Conservation (phyloP, 345 rosid genomes). For the Gossypium arboreum region DNA sequence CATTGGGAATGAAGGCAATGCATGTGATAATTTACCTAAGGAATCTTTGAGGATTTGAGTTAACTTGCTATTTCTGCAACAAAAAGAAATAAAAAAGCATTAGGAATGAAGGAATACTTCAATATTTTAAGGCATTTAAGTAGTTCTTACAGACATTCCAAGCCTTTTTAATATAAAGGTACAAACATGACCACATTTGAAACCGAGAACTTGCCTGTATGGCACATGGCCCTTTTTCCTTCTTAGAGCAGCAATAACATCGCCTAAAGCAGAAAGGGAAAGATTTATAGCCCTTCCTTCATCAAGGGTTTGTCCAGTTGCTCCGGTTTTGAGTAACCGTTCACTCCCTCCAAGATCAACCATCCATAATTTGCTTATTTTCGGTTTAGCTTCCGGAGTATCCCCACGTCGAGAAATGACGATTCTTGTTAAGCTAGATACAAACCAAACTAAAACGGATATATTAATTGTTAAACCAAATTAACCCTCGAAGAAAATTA, state of each 20-base stretch:
- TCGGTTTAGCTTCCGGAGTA: conserved; percentile 44
- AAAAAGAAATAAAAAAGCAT: conserved; percentile 10
- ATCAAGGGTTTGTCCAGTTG: conserved; percentile 75
- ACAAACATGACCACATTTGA: conserved; percentile 8
- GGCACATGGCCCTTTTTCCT: conserved; percentile 89
- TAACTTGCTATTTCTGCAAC: conserved; percentile 94
- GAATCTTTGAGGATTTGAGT: conserved; percentile 97
- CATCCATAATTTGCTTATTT: conserved; percentile 93
- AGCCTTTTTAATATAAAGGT: neutral
- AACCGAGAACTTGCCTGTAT: conserved; percentile 63
- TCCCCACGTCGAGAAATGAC: conserved; percentile 56
- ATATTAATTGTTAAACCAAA: conserved; percentile 42
- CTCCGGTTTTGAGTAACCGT: conserved; percentile 76
- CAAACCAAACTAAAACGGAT: conserved; percentile 47
- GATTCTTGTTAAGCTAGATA: conserved; percentile 86
- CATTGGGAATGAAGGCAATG: conserved; percentile 9
- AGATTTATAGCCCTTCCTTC: conserved; percentile 90
- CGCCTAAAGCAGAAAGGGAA: conserved; percentile 92
- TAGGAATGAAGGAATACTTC: conserved; percentile 19
- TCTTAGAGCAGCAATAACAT: conserved; percentile 85
- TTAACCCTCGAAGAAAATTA: conserved; percentile 16
- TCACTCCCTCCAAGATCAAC: conserved; percentile 98
- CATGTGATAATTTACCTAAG: conserved; percentile 47
- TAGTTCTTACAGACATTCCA: conserved; percentile 9
- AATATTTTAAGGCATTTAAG: conserved; percentile 1